Conservation (phyloP, 139 green algal species). For the Eudorina sp. region DNA sequence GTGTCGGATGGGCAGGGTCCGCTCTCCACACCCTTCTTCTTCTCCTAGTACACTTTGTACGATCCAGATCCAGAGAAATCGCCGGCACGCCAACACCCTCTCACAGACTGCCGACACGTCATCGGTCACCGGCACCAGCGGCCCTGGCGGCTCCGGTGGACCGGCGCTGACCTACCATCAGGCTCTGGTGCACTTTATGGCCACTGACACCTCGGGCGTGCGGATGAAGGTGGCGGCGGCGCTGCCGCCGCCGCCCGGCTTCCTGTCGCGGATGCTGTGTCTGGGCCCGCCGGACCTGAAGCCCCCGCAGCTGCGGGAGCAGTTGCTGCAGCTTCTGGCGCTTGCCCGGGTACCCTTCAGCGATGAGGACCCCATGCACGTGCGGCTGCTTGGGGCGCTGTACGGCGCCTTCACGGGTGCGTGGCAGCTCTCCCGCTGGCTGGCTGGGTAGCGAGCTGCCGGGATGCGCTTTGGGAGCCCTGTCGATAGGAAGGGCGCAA, state of each 20-base stretch:
- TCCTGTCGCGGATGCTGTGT: conserved; percentile 54
- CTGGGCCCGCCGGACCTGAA: conserved; percentile 35
- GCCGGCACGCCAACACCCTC: too few relatives aligned
- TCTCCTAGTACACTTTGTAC: too few relatives aligned
- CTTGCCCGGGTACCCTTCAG: conserved; percentile 47
- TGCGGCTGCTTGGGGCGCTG: conserved; percentile 44
- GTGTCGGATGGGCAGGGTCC: too few relatives aligned
- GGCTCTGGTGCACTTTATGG: conserved; percentile 26
- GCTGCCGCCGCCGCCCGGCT: conserved; percentile 42
- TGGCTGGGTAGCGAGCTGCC: too few relatives aligned
- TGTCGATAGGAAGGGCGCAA: too few relatives aligned
- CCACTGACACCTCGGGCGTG: neutral
- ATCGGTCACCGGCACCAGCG: neutral
- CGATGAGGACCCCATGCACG: conserved; percentile 51
- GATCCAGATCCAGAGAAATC: too few relatives aligned
- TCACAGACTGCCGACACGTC: too few relatives aligned
- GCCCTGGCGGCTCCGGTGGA: neutral
- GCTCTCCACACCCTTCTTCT: too few relatives aligned
- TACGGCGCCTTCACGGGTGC: conserved; percentile 57
- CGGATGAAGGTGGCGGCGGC: neutral
- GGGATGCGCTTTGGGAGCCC: too few relatives aligned
- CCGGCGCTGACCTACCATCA: conserved; percentile 3
- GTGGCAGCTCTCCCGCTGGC: too few relatives aligned
- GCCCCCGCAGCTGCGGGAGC: conserved; percentile 31
- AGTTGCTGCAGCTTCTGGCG: conserved; percentile 57